Conservation (phyloP, 805 yeast species). For the Suhomyces canberraensis region DNA sequence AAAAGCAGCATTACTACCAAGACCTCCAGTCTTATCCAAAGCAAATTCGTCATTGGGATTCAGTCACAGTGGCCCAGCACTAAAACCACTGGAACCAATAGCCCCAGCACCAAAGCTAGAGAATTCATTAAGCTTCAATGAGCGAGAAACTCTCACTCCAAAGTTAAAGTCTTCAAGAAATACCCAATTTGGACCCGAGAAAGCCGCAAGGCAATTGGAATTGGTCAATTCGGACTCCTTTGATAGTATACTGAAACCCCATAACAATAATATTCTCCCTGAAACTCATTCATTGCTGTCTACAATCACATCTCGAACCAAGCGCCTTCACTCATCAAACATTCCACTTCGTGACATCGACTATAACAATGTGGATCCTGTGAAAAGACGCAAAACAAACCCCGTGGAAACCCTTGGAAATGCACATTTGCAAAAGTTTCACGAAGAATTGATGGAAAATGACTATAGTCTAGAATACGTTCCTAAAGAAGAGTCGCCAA, state of each 20-base stretch:
- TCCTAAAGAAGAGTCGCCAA: conserved; percentile 36
- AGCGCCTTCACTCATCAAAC: conserved; percentile 20
- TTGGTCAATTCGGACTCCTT: conserved; percentile 15
- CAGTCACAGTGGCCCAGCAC: conserved; percentile 7
- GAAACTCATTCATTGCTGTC: neutral
- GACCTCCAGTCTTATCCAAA: conserved; percentile 26
- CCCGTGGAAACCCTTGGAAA: neutral
- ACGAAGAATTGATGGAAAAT: conserved; percentile 19
- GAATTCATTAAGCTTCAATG: too few species aligned
- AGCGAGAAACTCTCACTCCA: neutral
- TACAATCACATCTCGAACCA: conserved; percentile 12
- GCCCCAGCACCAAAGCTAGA: neutral
- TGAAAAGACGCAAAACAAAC: conserved; percentile 14
- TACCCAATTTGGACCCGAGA: conserved; percentile 1
- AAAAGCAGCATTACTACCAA: conserved; percentile 6
- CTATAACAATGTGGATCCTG: conserved; percentile 26
- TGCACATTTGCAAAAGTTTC: neutral
- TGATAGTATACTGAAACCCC: conserved; percentile 23
- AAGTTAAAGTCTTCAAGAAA: neutral
- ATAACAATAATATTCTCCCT: neutral
- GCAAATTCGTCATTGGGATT: conserved; percentile 40
- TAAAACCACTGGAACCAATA: conserved; percentile 2
- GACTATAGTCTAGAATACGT: conserved; percentile 49
- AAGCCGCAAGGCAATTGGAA: conserved; percentile 2
- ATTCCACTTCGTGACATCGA: conserved; percentile 9